phyloP scores from a whole-genome alignment of 495 filamentous ascomycete genomes.

The Chaetomidium leptoderma region DNA sequence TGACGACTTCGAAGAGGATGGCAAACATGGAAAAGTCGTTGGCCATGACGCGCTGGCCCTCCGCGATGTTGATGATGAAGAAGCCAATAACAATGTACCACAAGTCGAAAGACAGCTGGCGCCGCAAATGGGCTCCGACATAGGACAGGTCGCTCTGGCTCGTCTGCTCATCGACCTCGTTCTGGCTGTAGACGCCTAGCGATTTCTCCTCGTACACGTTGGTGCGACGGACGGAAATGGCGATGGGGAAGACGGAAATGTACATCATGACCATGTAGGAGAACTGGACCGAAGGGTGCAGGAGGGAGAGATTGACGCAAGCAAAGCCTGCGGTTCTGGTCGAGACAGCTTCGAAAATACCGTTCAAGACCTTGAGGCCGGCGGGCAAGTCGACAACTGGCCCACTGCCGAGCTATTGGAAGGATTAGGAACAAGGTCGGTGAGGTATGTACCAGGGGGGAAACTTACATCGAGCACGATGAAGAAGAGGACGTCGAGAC shows the following conservation, averaged over 20 bases:
- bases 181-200: slow-evolving; percentile 66
- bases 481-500: slow-evolving; percentile 79
- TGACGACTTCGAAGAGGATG: slow-evolving; percentile 85
- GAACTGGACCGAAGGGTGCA: slow-evolving; percentile 90
- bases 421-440: not conserved
- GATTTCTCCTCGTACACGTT: slow-evolving; percentile 97
- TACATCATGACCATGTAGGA: slow-evolving; percentile 99
- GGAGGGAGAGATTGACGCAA: slow-evolving; percentile 64
- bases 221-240: slow-evolving; percentile 85
- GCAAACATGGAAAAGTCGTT: slow-evolving; percentile 76
- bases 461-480: slow-evolving; percentile 77
- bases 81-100: slow-evolving; percentile 90
- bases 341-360: slow-evolving; percentile 79
- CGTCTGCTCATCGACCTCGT: slow-evolving; percentile 46
- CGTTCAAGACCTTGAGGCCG: slow-evolving; percentile 72
- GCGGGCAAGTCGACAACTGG: slow-evolving; percentile 57
- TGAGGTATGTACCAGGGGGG: not conserved
- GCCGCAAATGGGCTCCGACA: slow-evolving; percentile 79
- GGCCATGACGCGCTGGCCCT: slow-evolving; percentile 55
- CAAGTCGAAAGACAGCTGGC: slow-evolving; percentile 87
- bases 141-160: slow-evolving; percentile 63
- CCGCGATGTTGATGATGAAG: slow-evolving; percentile 82
- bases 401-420: slow-evolving; percentile 58
- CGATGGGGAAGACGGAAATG: slow-evolving; percentile 93
- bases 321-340: slow-evolving; percentile 87